These are phyloP conservation scores for Cryptosporidium muris DNA, from an alignment of 169 alveolate genomes.

Conservation along the genomic window DNA sequence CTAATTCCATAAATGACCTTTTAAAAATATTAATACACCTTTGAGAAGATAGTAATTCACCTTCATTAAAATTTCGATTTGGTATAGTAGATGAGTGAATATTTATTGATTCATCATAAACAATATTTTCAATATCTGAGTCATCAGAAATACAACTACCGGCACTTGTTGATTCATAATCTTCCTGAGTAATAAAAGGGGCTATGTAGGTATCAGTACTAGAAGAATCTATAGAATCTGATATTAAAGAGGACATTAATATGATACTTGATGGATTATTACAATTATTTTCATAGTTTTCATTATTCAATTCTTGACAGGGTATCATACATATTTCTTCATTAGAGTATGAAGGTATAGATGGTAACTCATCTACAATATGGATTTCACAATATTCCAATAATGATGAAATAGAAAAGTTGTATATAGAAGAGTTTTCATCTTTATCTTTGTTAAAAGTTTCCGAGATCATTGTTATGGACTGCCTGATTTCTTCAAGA, in stretches of 20 bases:
- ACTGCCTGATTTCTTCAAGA: conserved; percentile 46
- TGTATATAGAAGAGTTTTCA: conserved; percentile 35
- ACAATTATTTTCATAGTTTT: background rate
- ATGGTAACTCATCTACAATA: conserved; percentile 65
- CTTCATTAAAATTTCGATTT: too few relatives aligned
- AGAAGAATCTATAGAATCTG: conserved; percentile 4
- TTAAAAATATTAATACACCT: too few relatives aligned
- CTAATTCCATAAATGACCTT: too few relatives aligned
- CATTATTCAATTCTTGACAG: conserved; percentile 13
- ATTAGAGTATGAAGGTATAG: conserved; percentile 3
- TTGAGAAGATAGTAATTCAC: too few relatives aligned
- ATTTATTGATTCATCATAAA: too few relatives aligned
- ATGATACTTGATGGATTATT: conserved; percentile 18
- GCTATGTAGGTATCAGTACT: background rate
- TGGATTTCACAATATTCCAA: conserved; percentile 37
- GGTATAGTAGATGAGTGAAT: too few relatives aligned
- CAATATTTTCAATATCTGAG: background rate
- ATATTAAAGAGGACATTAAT: conserved; percentile 20
- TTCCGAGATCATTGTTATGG: conserved; percentile 34
- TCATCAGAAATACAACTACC: conserved; percentile 41
- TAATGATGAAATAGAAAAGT: conserved; percentile 38
- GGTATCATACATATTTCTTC: conserved; percentile 38
- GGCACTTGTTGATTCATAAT: conserved; percentile 68
- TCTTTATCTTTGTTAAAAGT: conserved; percentile 44
- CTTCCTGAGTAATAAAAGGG: conserved; percentile 21